Evolutionary conservation across 2,329 filamentous ascomycete species (phyloP), one percentile per base, ranked within the genome.

Genomic region (Diaporthe sp.): DNA sequence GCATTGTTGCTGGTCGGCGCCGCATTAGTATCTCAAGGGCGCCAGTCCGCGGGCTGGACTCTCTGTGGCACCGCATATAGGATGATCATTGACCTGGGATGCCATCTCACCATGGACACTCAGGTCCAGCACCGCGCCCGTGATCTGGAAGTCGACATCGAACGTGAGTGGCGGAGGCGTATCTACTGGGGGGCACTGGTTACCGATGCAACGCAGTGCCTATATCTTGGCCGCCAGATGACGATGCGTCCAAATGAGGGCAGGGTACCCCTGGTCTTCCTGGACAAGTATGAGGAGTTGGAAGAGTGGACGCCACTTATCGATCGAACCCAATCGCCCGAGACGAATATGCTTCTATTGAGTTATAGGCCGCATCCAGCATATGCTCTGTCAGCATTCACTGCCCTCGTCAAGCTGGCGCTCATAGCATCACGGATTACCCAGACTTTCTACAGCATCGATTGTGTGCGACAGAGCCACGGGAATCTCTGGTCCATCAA

Each of bases 201-300:
- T 10, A 61, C 58, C n/a, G 58, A 61, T 44, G 58, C 58, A 22
- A 61, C 58, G 58, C 58, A 61, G 58, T 19, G 58, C 37, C 25
- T 61, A 5, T 61, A 61, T 30, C 37, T 61, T 5, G 58, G 58
- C 2, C 35, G 58, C 5, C 58, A 61, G 25, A 61, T 61, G 58
- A 44, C 58, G 1, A 42, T 61, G 37, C 58, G 58, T 12, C 58
- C 58, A 13, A 61, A 27, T n/a, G 58, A 61, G 25, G 58, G 58
- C n/a, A 42, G 58, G 13, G 58, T 61, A 6, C 58, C 58, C 1
- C 37, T 42, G 37, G 37, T 61, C 3, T 44, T 61, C 15, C 25
- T 61, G 37, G 58, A 61, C 25, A 61, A 27, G 4, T 61, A 61
- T 25, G 58, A 61, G 25, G 58, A 61, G 37, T 30, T 61, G 58